Evolutionary conservation across 192 early-diverging fungal genomes (phyloP).

Genomic region (Rhizophlyctis rosea): DNA sequence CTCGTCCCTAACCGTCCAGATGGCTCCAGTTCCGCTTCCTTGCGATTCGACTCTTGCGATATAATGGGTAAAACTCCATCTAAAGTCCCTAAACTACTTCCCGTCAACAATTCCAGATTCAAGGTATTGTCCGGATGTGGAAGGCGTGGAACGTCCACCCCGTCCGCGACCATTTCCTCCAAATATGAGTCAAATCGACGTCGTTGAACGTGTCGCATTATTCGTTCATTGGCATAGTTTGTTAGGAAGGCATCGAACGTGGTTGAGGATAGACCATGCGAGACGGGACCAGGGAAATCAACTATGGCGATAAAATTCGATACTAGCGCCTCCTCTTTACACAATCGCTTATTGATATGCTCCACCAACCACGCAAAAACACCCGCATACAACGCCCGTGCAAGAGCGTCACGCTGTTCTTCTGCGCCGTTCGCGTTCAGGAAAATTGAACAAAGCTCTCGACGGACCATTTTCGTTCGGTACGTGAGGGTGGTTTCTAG

Average conservation of each 20-base stretch:
- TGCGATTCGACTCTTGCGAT: background rate
- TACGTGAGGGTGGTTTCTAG: slow-evolving; percentile 66
- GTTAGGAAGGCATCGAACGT: slow-evolving; percentile 39
- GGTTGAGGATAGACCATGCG: background rate
- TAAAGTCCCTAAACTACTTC: slow-evolving; percentile 35
- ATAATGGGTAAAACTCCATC: slow-evolving; percentile 29
- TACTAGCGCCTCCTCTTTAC: slow-evolving; percentile 62
- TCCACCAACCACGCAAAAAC: slow-evolving; percentile 75
- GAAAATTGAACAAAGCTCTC: slow-evolving; percentile 78
- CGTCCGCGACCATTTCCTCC: slow-evolving; percentile 34
- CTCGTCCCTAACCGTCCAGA: too few species aligned
- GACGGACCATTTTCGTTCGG: slow-evolving; percentile 64
- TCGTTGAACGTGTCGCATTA: slow-evolving; percentile 55
- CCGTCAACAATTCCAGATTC: background rate
- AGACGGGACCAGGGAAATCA: slow-evolving; percentile 61
- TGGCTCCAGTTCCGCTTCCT: background rate
- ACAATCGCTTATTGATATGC: slow-evolving; percentile 74
- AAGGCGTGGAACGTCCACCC: slow-evolving; percentile 38
- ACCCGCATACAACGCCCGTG: slow-evolving; percentile 69
- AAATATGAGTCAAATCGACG: slow-evolving; percentile 50
- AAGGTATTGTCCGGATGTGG: background rate
- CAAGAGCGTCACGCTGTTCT: slow-evolving; percentile 75
- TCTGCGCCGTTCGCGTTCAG: slow-evolving; percentile 68
- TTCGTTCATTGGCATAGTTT: slow-evolving; percentile 51
- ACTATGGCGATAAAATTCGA: slow-evolving; percentile 77